Conservation (phyloP, 805 yeast species). For the Monosporozyma yasuniensis region DNA sequence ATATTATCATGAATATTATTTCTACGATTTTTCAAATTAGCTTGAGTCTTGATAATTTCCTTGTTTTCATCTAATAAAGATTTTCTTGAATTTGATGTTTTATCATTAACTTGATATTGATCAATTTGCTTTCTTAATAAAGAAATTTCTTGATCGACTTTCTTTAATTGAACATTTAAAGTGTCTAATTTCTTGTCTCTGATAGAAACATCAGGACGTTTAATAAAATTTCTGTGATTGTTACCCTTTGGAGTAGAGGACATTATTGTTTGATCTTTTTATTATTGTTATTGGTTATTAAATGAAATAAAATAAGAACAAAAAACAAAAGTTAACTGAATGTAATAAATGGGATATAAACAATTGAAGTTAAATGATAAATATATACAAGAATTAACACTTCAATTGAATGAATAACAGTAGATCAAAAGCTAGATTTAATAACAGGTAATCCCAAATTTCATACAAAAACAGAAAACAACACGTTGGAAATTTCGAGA, state of each 20-base stretch:
- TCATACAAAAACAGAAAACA: background rate
- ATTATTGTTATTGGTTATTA: background rate
- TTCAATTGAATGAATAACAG: background rate
- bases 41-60: slow-evolving; percentile 38
- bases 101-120: slow-evolving; percentile 38
- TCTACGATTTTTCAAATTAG: slow-evolving; percentile 40
- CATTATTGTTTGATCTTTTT: background rate
- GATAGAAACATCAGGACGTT: slow-evolving; percentile 63
- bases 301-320: background rate
- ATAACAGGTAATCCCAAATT: background rate
- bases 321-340: background rate
- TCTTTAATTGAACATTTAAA: slow-evolving; percentile 52
- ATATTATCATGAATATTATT: slow-evolving; percentile 51
- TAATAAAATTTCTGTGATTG: slow-evolving; percentile 31
- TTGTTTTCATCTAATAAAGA: slow-evolving; percentile 42
- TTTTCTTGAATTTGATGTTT: slow-evolving; percentile 44
- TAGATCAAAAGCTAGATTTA: background rate
- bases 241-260: slow-evolving; percentile 1
- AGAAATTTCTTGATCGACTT: slow-evolving; percentile 46
- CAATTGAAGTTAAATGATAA: background rate
- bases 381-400: background rate
- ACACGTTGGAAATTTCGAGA: background rate
- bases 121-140: slow-evolving; percentile 49
- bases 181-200: slow-evolving; percentile 50
- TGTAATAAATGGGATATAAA: background rate